Base-by-base conservation (phyloP, 164 flowering plant species). In the Amborella trichopoda region DNA sequence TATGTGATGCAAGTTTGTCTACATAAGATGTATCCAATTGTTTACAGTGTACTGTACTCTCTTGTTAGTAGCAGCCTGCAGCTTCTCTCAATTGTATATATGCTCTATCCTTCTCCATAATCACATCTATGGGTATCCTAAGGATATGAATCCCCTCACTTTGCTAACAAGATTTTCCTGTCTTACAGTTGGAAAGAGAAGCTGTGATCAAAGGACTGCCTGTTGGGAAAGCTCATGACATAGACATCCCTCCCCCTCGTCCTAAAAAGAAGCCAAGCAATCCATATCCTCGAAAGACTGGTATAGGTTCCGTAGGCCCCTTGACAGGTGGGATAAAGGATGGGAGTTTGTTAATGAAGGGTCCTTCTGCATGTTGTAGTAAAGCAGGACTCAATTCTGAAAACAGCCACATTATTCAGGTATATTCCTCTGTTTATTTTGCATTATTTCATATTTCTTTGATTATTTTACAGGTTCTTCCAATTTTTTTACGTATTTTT, bases 221-320 rank as follows among this genome's bases (percentile, higher is more conserved):
- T 5, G 54, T 75, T n/a, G 74, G 89, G 38, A 74, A 86, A 68
- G 66, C 83, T 46, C 59, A 68, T 48, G 85, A 83, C 58, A 83
- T 91, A 51, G 79, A 83, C 20, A 91, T 86, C 63, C 98, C 98
- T 47, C 98, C 98, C 61, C 98, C 98, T 28, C 93, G 98, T 44
- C 98, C 96, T 41, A 86, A 86, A 69, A 73, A 89, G 63, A 91
- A 91, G 61, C 96, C 96, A 43, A 78, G 64, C 65, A 79, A 73
- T 72, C 98, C 98, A 64, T 90, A 90, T 69, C 98, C 98, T 64
- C 76, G 94, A 50, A 90, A 90, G 67, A 70, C 68, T 6, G 52
- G 67, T 46, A 24, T 34, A 19, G 61, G 45, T 56, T 34, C 56
- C 54, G 44, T 74, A 18, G 52, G 51, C 34, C 23, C 45, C 28